A percentile compares a stretch with the other conserved stretches of the same genome.
Conservation (phyloP, 169 alveolate species). For the Babesia gibsoni region DNA sequence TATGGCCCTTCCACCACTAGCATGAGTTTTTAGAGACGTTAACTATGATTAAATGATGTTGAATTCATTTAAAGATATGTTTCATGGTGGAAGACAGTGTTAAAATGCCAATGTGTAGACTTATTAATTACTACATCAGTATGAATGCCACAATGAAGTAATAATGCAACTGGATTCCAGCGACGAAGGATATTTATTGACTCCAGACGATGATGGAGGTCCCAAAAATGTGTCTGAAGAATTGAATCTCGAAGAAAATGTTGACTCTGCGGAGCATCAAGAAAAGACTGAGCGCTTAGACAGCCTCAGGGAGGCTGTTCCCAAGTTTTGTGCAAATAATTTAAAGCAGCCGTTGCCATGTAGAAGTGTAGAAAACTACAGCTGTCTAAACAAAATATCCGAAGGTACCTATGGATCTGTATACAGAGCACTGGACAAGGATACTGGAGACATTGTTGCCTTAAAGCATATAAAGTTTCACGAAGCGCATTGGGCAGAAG, state of each 20-base stretch:
- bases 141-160: neutral
- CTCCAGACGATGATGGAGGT: constrained; percentile 8
- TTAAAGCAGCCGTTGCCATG: constrained; percentile 8
- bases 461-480: constrained; percentile 86
- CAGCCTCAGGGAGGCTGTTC: no score
- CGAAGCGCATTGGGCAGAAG: constrained; percentile 88
- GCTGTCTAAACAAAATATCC: constrained; percentile 88
- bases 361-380: constrained; percentile 76
- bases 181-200: constrained; percentile 19
- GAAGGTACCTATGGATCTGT: constrained; percentile 96
- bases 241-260: no score
- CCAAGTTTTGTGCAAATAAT: no score
- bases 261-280: no score
- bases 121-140: no score
- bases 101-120: no score
- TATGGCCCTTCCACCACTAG: no score
- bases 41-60: no score
- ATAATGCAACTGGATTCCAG: constrained; percentile 17
- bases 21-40: no score
- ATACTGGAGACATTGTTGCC: constrained; percentile 89
- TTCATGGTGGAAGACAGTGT: no score
- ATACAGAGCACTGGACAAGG: constrained; percentile 87
- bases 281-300: no score
- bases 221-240: neutral
- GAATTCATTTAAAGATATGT: no score